A percentile compares a stretch with the other conserved stretches of the same genome.
These are phyloP conservation scores for Trypanosoma platydactyli DNA, from an alignment of 208 protist species.

Conservation along the genomic window DNA sequence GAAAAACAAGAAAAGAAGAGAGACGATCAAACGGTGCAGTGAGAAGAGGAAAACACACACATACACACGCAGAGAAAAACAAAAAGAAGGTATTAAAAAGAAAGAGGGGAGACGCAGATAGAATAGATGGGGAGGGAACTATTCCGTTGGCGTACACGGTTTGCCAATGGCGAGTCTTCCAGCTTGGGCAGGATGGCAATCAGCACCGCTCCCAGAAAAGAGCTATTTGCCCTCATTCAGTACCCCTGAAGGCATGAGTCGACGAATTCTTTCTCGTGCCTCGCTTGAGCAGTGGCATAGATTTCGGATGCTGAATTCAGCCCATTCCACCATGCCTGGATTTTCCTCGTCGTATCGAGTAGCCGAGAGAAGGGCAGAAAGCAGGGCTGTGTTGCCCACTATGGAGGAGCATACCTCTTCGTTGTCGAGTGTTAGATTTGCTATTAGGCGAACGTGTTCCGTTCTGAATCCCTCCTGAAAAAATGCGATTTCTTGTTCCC, in stretches of 20 bases:
- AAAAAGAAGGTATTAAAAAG: not conserved
- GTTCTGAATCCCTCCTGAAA: conserved; percentile 82
- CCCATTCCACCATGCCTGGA: conserved; percentile 87
- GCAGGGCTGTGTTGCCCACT: conserved; percentile 38
- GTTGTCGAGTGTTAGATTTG: conserved; percentile 71
- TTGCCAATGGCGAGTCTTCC: conserved; percentile 36
- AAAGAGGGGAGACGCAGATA: not conserved
- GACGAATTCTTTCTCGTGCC: conserved; percentile 60
- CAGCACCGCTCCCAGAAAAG: conserved; percentile 38
- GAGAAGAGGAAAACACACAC: no score
- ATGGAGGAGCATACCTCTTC: conserved; percentile 37
- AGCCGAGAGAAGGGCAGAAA: conserved; percentile 57
- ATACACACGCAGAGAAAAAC: no score
- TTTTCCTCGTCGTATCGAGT: conserved; percentile 90
- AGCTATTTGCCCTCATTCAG: conserved; percentile 50
- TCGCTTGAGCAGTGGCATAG: conserved; percentile 54
- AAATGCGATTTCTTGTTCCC: conserved; percentile 70
- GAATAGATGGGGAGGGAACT: not conserved
- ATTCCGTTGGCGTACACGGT: not conserved
- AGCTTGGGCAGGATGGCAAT: conserved; percentile 35
- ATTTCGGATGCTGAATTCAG: conserved; percentile 87
- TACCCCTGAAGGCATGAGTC: conserved; percentile 49
- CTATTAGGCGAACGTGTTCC: conserved; percentile 67
- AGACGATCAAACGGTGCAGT: not conserved
- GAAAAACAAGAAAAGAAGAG: not conserved